These are phyloP conservation scores for Euptelea pleiosperma DNA, from an alignment of 164 flowering plant genomes.

Conservation along the genomic window DNA sequence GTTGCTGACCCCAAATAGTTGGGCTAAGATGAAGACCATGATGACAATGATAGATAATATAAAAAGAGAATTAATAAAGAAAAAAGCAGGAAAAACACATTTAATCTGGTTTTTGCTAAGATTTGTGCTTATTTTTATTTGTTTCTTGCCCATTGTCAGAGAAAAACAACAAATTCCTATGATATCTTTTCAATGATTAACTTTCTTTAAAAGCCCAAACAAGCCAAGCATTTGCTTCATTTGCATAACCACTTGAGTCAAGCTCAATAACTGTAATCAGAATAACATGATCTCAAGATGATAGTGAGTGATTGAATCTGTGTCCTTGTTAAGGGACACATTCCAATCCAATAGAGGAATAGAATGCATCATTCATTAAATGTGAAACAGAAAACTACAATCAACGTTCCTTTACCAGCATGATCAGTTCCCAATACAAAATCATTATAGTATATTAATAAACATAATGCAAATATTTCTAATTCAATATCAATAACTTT, in stretches of 20 bases:
- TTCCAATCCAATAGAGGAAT: background rate
- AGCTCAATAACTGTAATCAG: background rate
- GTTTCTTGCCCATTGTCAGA: no score
- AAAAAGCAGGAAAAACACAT: no score
- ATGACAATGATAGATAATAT: no score
- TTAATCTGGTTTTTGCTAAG: no score
- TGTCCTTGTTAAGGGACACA: no score
- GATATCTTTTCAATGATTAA: background rate
- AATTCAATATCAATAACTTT: background rate
- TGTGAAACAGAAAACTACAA: background rate
- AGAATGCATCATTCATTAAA: background rate
- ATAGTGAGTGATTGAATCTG: background rate
- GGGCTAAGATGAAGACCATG: no score
- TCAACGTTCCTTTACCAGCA: conserved; percentile 2
- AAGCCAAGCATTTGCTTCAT: background rate
- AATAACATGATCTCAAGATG: background rate
- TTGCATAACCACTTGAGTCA: background rate
- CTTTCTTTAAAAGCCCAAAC: background rate
- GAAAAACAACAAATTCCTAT: background rate
- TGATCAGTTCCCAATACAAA: conserved; percentile 1
- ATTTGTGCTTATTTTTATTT: no score
- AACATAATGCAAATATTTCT: background rate
- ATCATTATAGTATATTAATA: background rate
- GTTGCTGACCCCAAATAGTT: no score
- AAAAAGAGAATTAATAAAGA: no score